A percentile compares a stretch with the other conserved stretches of the same genome.
Evolutionary conservation across 1,284 basidiomycete species (phyloP).

Genomic region (Marasmius oreades): DNA sequence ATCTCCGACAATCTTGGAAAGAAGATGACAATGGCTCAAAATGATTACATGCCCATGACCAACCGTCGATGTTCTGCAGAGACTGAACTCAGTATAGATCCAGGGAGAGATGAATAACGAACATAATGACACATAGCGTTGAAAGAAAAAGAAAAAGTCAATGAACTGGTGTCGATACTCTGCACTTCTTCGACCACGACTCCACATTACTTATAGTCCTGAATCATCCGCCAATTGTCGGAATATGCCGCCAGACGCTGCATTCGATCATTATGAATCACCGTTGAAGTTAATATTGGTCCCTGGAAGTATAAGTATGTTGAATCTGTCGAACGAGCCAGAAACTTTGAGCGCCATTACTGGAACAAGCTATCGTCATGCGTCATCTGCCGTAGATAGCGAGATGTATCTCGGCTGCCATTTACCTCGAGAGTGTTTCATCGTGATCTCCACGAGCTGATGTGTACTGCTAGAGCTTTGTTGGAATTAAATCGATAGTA

Average conservation of each 20-base stretch:
- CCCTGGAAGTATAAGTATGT: no score
- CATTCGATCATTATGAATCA: no score
- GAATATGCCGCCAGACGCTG: no score
- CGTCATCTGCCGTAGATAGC: background rate
- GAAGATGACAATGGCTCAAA: conserved; percentile 72
- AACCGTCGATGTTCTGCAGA: conserved; percentile 70
- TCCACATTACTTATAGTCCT: background rate
- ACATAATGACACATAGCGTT: conserved; percentile 71
- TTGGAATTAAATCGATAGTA: conserved; percentile 2
- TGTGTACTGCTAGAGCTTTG: background rate
- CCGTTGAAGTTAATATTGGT: no score
- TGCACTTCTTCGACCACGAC: background rate
- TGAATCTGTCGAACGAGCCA: no score
- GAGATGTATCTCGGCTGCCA: background rate
- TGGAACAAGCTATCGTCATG: background rate
- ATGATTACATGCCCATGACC: conserved; percentile 75
- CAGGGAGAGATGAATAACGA: conserved; percentile 24
- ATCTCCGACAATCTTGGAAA: conserved; percentile 60
- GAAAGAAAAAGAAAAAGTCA: no score
- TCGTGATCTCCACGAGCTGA: conserved; percentile 20
- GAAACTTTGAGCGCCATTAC: background rate
- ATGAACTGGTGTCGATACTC: no score
- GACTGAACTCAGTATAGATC: conserved; percentile 7
- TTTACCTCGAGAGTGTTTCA: background rate
- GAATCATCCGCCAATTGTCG: no score